Evolutionary conservation across 805 yeast genomes (phyloP), one percentile per base, ranked within the genome.

Genomic region (Candida ficus): DNA sequence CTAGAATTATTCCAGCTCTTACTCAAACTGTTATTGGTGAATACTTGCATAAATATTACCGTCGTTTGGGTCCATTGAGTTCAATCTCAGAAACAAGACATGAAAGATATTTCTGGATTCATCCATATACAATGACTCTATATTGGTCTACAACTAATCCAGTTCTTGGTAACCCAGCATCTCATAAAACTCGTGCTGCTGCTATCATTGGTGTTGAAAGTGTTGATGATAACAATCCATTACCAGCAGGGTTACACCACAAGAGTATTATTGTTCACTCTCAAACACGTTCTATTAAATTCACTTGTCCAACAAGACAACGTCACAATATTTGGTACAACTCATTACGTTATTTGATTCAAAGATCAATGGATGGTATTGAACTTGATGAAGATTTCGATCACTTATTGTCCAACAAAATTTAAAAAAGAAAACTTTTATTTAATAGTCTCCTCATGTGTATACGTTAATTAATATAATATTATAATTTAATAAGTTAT

Each of bases 21-120:
- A 84, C 97, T 0, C 97, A 91, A 62, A 85, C 93, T 4, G 89
- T 91, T 33, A 84, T 90, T 60, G 99, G 99, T 38, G 98, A 91
- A 58, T 86, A 79, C 49, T 67, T 90, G 43, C 81, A 73, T 74
- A 91, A 91, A 62, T 90, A 90, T 58, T 86, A 82, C 59, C 78
- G 93, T 43, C 78, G 79, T 45, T 63, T 83, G 39, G 90, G 90
- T 2, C 83, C 89, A 13, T 68, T 86, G 37, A 81, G 87, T 29
- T 62, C 71, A 7, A 71, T 87, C 17, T 75, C 91, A 0, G 93
- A 88, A 37, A 75, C 76, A 31, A 75, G 96, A 44, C 99, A 91
- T 57, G 93, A 84, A 56, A 74, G 97, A 49, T 91, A 78, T 65
- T 91, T 91, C 72, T 93, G 98, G 98, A 77, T 93, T 33, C 95